Conservation (phyloP, 805 yeast species). For the Candida xyloterini region DNA sequence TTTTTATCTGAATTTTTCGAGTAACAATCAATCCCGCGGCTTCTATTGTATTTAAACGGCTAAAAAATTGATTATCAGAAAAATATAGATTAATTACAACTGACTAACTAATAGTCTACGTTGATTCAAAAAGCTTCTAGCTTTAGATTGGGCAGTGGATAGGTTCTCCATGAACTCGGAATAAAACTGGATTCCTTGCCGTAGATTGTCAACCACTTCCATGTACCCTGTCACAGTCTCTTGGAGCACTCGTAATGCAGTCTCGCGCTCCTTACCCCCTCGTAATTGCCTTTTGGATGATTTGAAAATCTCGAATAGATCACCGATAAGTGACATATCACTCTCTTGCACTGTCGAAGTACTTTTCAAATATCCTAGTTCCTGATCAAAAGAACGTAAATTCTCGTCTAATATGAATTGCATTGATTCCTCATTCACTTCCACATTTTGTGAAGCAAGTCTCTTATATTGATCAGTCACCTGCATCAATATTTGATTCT, state of each 20-base stretch:
- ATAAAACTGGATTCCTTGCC: slow-evolving; percentile 72
- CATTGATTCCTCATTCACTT: slow-evolving; percentile 32
- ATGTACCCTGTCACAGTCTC: slow-evolving; percentile 46
- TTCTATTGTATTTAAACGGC: background rate
- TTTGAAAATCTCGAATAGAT: slow-evolving; percentile 37
- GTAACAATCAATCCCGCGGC: background rate
- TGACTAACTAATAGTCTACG: slow-evolving; percentile 9
- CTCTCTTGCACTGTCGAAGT: slow-evolving; percentile 38
- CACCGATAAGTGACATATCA: slow-evolving; percentile 29
- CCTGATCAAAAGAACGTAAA: slow-evolving; percentile 50
- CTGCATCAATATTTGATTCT: slow-evolving; percentile 49
- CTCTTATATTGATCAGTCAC: slow-evolving; percentile 35
- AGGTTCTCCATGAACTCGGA: slow-evolving; percentile 48
- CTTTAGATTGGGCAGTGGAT: slow-evolving; percentile 40
- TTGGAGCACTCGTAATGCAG: slow-evolving; percentile 51
- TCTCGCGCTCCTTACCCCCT: slow-evolving; percentile 39
- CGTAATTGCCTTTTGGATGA: slow-evolving; percentile 33
- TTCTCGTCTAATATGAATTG: slow-evolving; percentile 38
- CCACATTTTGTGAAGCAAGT: slow-evolving; percentile 38
- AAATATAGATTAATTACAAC: background rate
- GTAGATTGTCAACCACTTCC: slow-evolving; percentile 57
- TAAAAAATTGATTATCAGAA: background rate
- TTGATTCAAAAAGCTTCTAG: slow-evolving; percentile 33
- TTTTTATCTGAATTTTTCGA: slow-evolving; percentile 1
- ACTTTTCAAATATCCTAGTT: slow-evolving; percentile 44